Evolutionary conservation across 2,329 filamentous ascomycete species (phyloP), one percentile per base, ranked within the genome.

Genomic region (Setomelanomma holmii): DNA sequence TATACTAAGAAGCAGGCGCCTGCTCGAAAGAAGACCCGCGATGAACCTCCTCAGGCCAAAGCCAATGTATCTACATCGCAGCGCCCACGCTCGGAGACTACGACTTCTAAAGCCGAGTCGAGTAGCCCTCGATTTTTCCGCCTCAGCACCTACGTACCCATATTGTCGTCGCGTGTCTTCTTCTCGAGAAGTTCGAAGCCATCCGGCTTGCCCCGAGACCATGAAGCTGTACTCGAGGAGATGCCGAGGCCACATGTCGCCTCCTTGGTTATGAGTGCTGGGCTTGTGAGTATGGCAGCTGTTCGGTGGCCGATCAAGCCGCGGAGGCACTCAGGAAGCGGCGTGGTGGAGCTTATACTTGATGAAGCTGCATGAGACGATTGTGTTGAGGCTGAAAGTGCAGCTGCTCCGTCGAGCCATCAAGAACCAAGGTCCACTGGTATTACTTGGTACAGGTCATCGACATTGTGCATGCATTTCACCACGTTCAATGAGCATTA

Each of bases 81-180:
- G 38, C 56, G 61, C 20, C 61, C 68, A 46, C 63, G 61, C 10
- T 52, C 67, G 12, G 50, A 64, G 17, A 63, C 56, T 17, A 40
- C 39, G 2, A 45, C 42, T 14, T 56, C 60, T 0, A 66, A 61
- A 36, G 16, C 51, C 14, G 57, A 60, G 12, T 44, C 54, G 8
- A 57, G 53, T 10, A 59, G 64, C 6, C 71, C 71, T 5, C 67
- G 69, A 4, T 72, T 73, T 48, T 66, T 73, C 47, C 68, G 68
- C 19, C 66, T 72, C 23, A 69, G 63, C 41, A 68, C 68, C 5
- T 56, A 64, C 27, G 58, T 71, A 2, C 68, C 69, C 2, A 69
- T 71, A 19, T 53, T 67, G 6, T 67, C 68, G 6, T 65, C 69
- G 4, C 66, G 68, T n/a, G 61, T 73, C n/a, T 73, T 71, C 42